Evolutionary conservation across 179 eudicot genomes (phyloP).

Genomic region (Amaranthus tricolor): DNA sequence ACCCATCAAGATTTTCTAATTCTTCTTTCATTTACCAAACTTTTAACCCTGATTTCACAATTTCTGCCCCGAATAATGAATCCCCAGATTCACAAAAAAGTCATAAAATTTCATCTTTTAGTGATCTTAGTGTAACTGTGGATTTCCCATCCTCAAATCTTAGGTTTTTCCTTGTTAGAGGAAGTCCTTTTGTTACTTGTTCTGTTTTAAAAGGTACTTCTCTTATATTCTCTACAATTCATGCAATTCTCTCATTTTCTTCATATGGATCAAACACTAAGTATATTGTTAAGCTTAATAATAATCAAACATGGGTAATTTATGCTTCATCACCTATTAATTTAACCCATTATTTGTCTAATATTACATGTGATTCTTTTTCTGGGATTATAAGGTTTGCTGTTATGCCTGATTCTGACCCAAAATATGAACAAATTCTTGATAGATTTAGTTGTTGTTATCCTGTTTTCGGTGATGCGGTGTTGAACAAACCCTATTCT

Average conservation of each 20-base stretch:
- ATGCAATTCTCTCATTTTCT: conserved; percentile 50
- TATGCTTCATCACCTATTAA: conserved; percentile 60
- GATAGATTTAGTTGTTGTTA: conserved; percentile 71
- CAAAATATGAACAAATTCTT: conserved; percentile 40
- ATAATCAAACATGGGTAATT: conserved; percentile 73
- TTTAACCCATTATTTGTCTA: conserved; percentile 43
- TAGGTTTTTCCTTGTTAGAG: conserved; percentile 64
- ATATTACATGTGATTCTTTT: conserved; percentile 43
- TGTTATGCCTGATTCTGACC: conserved; percentile 39
- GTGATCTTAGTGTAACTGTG: conserved; percentile 70
- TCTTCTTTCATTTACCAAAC: conserved; percentile 52
- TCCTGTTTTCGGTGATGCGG: conserved; percentile 60
- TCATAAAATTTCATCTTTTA: conserved; percentile 52
- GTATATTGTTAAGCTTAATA: conserved; percentile 54
- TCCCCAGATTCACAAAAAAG: conserved; percentile 25
- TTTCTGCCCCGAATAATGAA: conserved; percentile 34
- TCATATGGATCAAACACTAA: conserved; percentile 48
- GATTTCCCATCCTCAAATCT: conserved; percentile 60
- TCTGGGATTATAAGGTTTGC: conserved; percentile 65
- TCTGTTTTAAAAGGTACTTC: conserved; percentile 25
- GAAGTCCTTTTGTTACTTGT: conserved; percentile 73
- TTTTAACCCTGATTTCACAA: conserved; percentile 61
- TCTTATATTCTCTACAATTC: conserved; percentile 54
- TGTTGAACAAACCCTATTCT: conserved; percentile 48
- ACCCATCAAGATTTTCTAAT: conserved; percentile 60